Conservation (phyloP, 768 basidiomycete genomes). For the Thelephora ganbajun region DNA sequence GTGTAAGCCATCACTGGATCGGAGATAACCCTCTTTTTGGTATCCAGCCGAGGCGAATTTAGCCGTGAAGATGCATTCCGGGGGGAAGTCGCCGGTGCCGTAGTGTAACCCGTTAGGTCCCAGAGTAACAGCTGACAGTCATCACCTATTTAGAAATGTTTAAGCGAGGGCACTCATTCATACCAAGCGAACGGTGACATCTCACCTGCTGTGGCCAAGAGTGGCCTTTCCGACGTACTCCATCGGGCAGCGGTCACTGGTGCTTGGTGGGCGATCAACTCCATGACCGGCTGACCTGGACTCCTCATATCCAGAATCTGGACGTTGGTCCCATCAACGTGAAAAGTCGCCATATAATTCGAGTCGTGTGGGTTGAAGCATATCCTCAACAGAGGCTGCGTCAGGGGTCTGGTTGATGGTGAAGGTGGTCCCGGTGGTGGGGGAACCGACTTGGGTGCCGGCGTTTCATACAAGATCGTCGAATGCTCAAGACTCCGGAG, state of each 20-base stretch:
- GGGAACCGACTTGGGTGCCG: constrained; percentile 59
- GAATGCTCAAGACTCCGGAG: constrained; percentile 93
- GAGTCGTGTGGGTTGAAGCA: constrained; percentile 86
- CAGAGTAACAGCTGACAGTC: constrained; percentile 91
- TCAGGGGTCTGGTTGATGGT: constrained; percentile 50
- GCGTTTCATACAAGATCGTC: constrained; percentile 93
- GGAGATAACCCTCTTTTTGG: constrained; percentile 56
- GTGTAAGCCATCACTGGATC: constrained; percentile 82
- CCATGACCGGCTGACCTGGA: constrained; percentile 90
- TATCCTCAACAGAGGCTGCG: constrained; percentile 73
- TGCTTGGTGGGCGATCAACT: constrained; percentile 71
- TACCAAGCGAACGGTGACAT: constrained; percentile 13
- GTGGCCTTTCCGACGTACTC: constrained; percentile 73
- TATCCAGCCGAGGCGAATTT: constrained; percentile 71
- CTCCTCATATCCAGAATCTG: constrained; percentile 95
- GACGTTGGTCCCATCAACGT: constrained; percentile 80
- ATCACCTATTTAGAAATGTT: constrained; percentile 42
- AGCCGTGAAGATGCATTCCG: constrained; percentile 55
- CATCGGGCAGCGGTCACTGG: constrained; percentile 83
- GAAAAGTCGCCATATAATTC: constrained; percentile 95
- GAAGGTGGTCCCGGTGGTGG: constrained; percentile 45
- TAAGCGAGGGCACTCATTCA: constrained; percentile 2
- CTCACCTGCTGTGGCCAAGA: constrained; percentile 79
- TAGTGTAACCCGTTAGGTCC: constrained; percentile 64
- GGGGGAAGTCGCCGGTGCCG: constrained; percentile 45